Conservation (phyloP, 2,329 filamentous ascomycete species). For the Fusarium chlamydosporum region DNA sequence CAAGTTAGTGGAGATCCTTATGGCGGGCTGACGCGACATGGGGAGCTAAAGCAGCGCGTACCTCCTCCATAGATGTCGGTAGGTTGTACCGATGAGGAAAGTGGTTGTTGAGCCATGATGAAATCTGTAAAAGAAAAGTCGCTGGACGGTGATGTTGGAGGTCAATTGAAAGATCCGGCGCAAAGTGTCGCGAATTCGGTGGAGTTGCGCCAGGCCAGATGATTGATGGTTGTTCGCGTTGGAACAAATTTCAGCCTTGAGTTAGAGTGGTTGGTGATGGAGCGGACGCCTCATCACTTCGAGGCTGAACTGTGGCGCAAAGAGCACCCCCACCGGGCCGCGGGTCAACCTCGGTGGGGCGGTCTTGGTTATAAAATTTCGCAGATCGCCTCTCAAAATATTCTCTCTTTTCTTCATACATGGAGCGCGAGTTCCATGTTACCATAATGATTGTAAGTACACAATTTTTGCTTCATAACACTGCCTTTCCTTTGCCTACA, state of each 20-base stretch:
- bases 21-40: constrained; percentile 35
- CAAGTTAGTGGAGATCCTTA: constrained; percentile 40
- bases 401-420: constrained; percentile 43
- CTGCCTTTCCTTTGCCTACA: constrained; percentile 30
- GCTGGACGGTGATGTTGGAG: constrained; percentile 29
- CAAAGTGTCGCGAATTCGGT: constrained; percentile 46
- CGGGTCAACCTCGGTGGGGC: constrained; percentile 46
- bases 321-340: background rate
- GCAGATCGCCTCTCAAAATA: constrained; percentile 17
- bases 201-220: constrained; percentile 47
- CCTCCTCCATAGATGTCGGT: constrained; percentile 76
- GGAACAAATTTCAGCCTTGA: constrained; percentile 55
- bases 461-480: background rate
- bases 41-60: constrained; percentile 53
- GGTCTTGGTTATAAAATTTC: constrained; percentile 42
- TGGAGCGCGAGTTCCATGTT: constrained; percentile 53
- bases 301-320: constrained; percentile 37
- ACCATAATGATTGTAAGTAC: constrained; percentile 59
- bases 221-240: constrained; percentile 48
- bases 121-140: constrained; percentile 18
- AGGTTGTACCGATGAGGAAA: constrained; percentile 69
- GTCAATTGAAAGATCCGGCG: constrained; percentile 50
- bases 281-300: constrained; percentile 26
- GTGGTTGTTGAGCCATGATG: constrained; percentile 69
- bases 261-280: constrained; percentile 44